A percentile compares a stretch with the other conserved stretches of the same genome.
phyloP scores from a whole-genome alignment of 257 asterid species.

The Capsicum baccatum region DNA sequence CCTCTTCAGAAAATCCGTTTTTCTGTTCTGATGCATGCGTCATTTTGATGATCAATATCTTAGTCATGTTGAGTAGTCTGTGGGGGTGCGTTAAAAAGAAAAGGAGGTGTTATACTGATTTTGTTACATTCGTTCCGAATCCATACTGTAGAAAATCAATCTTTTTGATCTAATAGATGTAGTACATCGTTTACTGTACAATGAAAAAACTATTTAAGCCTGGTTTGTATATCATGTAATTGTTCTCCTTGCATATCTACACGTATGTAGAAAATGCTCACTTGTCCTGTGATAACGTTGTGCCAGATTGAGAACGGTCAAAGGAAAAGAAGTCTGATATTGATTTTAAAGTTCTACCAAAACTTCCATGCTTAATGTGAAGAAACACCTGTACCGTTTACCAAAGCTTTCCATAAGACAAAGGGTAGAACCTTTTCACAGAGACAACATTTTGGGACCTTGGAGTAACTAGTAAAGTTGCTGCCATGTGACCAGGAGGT shows the following conservation, averaged over 20 bases:
- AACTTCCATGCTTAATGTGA: background rate
- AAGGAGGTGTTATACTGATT: background rate
- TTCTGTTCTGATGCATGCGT: conserved; percentile 24
- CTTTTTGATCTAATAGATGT: background rate
- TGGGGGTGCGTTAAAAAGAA: background rate
- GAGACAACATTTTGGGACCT: background rate
- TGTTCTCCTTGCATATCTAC: background rate
- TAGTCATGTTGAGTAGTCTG: background rate
- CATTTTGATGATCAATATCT: conserved; percentile 4
- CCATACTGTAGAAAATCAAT: background rate
- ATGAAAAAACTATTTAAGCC: background rate
- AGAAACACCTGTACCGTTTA: background rate
- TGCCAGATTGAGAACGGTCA: background rate
- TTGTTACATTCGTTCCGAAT: background rate
- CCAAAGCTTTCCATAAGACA: background rate
- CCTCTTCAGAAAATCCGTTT: background rate
- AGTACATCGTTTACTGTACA: background rate
- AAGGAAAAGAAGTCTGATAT: background rate
- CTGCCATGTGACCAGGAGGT: no score
- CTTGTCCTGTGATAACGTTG: background rate
- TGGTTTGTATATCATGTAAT: background rate
- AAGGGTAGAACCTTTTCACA: background rate
- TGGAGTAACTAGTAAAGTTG: no score
- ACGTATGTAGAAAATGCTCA: background rate
- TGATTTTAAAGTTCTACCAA: background rate